These are phyloP conservation scores for Sutorius australiensis DNA, from an alignment of 768 basidiomycete species.

Conservation along the genomic window DNA sequence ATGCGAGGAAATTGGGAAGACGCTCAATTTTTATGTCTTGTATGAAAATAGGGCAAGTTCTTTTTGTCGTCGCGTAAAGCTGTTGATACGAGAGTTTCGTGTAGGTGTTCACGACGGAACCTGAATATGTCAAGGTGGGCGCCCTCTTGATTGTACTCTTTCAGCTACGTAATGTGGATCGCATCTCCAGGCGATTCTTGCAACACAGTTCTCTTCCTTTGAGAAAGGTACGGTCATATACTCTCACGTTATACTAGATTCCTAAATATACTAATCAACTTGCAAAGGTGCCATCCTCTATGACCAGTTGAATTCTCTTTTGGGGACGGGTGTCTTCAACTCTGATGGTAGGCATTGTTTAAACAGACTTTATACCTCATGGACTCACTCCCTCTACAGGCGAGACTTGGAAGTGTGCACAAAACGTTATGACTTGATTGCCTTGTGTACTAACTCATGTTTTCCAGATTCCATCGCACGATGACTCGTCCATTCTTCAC, in stretches of 20 bases:
- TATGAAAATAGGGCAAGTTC: conserved; percentile 27
- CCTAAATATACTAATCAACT: background rate
- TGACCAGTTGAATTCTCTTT: conserved; percentile 26
- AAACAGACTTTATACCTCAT: background rate
- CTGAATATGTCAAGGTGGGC: conserved; percentile 39
- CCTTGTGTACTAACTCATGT: background rate
- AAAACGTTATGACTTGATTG: background rate
- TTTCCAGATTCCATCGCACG: conserved; percentile 36
- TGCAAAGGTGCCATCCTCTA: conserved; percentile 21
- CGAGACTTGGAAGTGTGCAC: conserved; percentile 38
- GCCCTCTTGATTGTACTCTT: background rate
- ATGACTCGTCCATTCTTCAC: conserved; percentile 44
- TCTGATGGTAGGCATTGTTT: conserved; percentile 31
- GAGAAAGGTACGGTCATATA: conserved; percentile 30
- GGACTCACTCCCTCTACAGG: conserved; percentile 12
- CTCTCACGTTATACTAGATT: background rate
- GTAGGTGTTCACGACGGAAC: conserved; percentile 38
- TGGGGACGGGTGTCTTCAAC: conserved; percentile 41
- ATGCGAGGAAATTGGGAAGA: conserved; percentile 21
- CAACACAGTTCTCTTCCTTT: conserved; percentile 35
- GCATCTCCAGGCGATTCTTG: conserved; percentile 32
- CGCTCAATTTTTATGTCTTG: conserved; percentile 18
- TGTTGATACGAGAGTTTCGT: background rate
- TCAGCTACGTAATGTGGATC: background rate
- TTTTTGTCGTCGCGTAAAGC: background rate